A percentile compares a stretch with the other conserved stretches of the same genome.
Evolutionary conservation across 1,284 basidiomycete species (phyloP).

Genomic region (Sparassis latifolia): DNA sequence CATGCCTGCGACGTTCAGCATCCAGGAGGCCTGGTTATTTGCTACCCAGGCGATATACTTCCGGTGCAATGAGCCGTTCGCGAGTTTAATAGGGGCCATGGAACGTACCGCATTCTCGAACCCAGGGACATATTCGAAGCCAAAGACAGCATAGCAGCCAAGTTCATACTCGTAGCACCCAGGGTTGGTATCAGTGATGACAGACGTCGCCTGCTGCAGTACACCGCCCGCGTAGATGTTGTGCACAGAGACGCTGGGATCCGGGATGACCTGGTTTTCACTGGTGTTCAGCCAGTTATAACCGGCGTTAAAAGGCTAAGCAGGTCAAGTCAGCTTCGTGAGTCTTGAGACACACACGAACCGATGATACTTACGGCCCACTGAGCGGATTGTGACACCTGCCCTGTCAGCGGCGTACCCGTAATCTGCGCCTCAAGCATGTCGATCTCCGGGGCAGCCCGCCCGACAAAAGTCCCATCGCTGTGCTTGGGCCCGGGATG

Average conservation of each 20-base stretch:
- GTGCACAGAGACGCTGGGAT: slow-evolving; percentile 39
- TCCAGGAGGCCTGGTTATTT: slow-evolving; percentile 49
- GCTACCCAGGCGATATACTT: slow-evolving; percentile 57
- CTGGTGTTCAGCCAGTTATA: slow-evolving; percentile 50
- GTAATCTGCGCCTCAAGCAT: slow-evolving; percentile 66
- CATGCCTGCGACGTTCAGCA: slow-evolving; percentile 46
- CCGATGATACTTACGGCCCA: slow-evolving; percentile 42
- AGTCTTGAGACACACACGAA: background rate
- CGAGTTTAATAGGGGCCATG: background rate
- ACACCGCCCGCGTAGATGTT: slow-evolving; percentile 49
- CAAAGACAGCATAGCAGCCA: slow-evolving; percentile 42
- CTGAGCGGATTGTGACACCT: slow-evolving; percentile 59
- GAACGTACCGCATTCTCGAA: slow-evolving; percentile 28
- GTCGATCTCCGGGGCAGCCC: slow-evolving; percentile 75
- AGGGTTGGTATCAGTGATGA: slow-evolving; percentile 39
- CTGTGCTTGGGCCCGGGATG: slow-evolving; percentile 67
- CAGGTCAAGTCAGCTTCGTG: background rate
- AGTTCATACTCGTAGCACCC: slow-evolving; percentile 43
- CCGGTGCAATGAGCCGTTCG: slow-evolving; percentile 15
- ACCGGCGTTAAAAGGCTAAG: slow-evolving; percentile 52
- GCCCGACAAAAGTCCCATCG: slow-evolving; percentile 57
- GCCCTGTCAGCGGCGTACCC: slow-evolving; percentile 35
- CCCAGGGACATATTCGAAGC: slow-evolving; percentile 38
- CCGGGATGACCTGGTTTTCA: slow-evolving; percentile 40
- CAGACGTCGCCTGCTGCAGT: slow-evolving; percentile 59